Evolutionary conservation across 371 early-diverging fungal species (phyloP).

Genomic region (Rhizopus arrhizus): DNA sequence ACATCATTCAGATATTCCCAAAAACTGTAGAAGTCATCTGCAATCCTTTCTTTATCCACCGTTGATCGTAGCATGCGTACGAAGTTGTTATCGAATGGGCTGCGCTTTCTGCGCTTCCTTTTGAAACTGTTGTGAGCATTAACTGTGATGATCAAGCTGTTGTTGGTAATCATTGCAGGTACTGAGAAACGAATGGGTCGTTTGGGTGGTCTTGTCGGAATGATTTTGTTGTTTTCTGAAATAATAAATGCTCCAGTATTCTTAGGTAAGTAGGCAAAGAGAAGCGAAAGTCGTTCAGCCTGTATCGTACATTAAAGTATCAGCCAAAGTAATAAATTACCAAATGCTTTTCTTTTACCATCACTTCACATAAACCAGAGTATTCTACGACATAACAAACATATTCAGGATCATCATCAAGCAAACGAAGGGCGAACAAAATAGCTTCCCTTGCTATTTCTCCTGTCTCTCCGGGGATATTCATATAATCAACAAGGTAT

Average conservation of each 20-base stretch:
- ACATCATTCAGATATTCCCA: conserved; percentile 58
- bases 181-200: conserved; percentile 48
- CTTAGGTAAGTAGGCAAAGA: conserved; percentile 49
- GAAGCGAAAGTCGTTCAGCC: conserved; percentile 49
- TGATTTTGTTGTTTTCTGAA: conserved; percentile 41
- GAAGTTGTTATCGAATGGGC: conserved; percentile 51
- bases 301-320: not conserved
- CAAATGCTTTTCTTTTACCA: conserved; percentile 28
- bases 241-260: conserved; percentile 50
- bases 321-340: not conserved
- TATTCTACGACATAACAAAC: conserved; percentile 57
- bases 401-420: conserved; percentile 57
- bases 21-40: conserved; percentile 54
- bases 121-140: conserved; percentile 51
- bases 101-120: conserved; percentile 53
- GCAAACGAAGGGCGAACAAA: conserved; percentile 46
- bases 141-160: conserved; percentile 48
- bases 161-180: conserved; percentile 52
- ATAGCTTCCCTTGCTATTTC: conserved; percentile 57
- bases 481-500: conserved; percentile 52
- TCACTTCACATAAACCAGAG: conserved; percentile 53
- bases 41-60: conserved; percentile 38
- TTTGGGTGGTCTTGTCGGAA: conserved; percentile 41
- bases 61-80: conserved; percentile 38
- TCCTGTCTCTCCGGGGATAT: conserved; percentile 57